phyloP scores from a whole-genome alignment of 2,329 filamentous ascomycete species.

The Xylariomycetidae sp. region DNA sequence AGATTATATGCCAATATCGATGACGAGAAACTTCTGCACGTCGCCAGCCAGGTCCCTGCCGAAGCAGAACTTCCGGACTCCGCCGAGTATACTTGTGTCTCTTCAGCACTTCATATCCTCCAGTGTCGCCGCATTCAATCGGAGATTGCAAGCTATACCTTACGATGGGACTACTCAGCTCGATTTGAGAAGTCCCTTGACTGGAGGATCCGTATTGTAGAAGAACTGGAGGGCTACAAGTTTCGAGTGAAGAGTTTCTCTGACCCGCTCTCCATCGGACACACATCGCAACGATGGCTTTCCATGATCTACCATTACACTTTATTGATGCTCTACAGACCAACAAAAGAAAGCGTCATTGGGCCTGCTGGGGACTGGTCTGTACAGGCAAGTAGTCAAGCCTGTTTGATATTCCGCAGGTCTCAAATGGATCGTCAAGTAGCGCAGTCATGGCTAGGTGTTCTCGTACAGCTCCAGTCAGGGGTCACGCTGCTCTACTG shows the following conservation, averaged over 20 bases:
- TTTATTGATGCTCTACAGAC: conserved; percentile 4
- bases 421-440: conserved; percentile 5
- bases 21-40: conserved; percentile 1
- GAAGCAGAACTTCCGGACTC: conserved; percentile 2
- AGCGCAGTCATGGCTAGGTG: conserved; percentile 7
- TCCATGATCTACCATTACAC: conserved; percentile 7
- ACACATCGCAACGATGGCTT: conserved; percentile 5
- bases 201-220: conserved; percentile 6
- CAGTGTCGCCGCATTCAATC: conserved; percentile 6
- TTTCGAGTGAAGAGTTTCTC: conserved; percentile 5
- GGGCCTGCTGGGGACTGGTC: conserved; percentile 8
- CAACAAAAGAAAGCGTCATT: conserved; percentile 4
- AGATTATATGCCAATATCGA: conserved; percentile 6
- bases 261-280: conserved; percentile 1
- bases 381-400: conserved; percentile 6
- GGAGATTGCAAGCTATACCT: conserved; percentile 3
- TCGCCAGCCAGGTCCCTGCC: neutral
- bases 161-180: conserved; percentile 3
- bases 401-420: conserved; percentile 4
- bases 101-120: conserved; percentile 5
- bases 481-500: conserved; percentile 32
- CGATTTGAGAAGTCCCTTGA: conserved; percentile 2
- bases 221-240: conserved; percentile 4
- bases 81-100: conserved; percentile 2
- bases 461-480: conserved; percentile 28